Percentiles rank a stretch among this genome's conserved stretches.
Evolutionary conservation across 805 yeast species (phyloP).

Genomic region (Nakazawaea siamensis): DNA sequence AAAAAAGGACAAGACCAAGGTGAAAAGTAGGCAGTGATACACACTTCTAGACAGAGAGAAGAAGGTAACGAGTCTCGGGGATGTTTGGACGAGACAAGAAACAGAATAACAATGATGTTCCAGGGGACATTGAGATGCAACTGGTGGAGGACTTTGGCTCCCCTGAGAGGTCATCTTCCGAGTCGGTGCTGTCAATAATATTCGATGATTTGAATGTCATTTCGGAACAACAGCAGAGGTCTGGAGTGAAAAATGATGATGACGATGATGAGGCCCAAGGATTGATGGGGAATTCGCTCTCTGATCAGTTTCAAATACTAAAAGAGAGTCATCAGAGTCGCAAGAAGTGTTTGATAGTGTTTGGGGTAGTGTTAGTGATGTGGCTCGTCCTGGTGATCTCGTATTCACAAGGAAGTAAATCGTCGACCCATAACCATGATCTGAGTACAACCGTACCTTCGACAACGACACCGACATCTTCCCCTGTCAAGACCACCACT

Average conservation of each 20-base stretch:
- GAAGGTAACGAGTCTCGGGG: no score
- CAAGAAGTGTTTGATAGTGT: conserved; percentile 10
- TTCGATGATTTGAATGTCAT: conserved; percentile 13
- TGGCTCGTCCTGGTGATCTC: conserved; percentile 19
- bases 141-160: background rate
- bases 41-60: no score
- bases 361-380: conserved; percentile 14
- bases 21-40: no score
- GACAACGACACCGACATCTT: conserved; percentile 7
- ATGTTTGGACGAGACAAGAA: no score
- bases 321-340: conserved; percentile 1
- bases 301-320: background rate
- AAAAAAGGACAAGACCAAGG: no score
- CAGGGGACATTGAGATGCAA: conserved; percentile 7
- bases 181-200: conserved; percentile 8
- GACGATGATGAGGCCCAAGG: background rate
- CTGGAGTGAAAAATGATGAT: background rate
- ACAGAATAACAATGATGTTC: conserved; percentile 1
- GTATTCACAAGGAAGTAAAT: conserved; percentile 14
- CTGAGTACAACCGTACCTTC: background rate
- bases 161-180: background rate
- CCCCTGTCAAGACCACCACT: conserved; percentile 4
- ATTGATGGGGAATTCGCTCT: no score
- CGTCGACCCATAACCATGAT: background rate
- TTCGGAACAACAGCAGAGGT: conserved; percentile 22